Conservation (phyloP, 768 basidiomycete genomes). For the Daedalea quercina region DNA sequence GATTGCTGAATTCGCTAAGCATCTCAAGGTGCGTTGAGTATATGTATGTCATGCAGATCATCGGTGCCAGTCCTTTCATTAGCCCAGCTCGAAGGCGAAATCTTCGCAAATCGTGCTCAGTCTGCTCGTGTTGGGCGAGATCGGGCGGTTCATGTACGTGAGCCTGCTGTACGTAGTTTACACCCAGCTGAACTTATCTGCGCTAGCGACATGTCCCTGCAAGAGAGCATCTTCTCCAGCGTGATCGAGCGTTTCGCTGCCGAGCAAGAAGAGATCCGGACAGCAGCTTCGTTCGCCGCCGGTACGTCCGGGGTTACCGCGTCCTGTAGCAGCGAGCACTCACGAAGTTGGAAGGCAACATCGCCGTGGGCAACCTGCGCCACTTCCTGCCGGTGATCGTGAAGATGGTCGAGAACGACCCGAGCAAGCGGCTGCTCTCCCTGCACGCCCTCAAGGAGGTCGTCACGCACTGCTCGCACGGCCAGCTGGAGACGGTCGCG, state of each 20-base stretch:
- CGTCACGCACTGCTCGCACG: constrained; percentile 83
- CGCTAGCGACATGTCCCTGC: constrained; percentile 79
- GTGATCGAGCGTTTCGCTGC: constrained; percentile 69
- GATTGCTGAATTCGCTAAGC: constrained; percentile 79
- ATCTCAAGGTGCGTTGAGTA: constrained; percentile 51
- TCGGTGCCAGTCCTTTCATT: neutral
- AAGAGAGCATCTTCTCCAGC: constrained; percentile 70
- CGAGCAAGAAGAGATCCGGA: constrained; percentile 79
- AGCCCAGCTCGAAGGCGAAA: constrained; percentile 47
- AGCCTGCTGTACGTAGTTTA: neutral
- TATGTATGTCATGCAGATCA: neutral
- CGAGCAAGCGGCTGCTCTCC: constrained; percentile 75
- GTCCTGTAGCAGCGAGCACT: neutral
- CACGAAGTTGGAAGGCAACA: constrained; percentile 50
- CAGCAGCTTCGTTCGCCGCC: constrained; percentile 91
- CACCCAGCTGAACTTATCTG: neutral
- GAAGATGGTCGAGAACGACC: constrained; percentile 66
- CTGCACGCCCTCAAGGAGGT: constrained; percentile 95
- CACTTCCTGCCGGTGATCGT: constrained; percentile 85
- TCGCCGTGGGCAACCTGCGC: constrained; percentile 88
- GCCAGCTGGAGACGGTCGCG: constrained; percentile 80
- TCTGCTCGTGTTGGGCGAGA: constrained; percentile 84
- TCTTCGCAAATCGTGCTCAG: constrained; percentile 71
- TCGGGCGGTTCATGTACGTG: constrained; percentile 83
- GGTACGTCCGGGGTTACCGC: constrained; percentile 37